These are phyloP conservation scores for Diaporthe humulicola DNA, from an alignment of 2,329 filamentous ascomycete genomes.

Conservation along the genomic window DNA sequence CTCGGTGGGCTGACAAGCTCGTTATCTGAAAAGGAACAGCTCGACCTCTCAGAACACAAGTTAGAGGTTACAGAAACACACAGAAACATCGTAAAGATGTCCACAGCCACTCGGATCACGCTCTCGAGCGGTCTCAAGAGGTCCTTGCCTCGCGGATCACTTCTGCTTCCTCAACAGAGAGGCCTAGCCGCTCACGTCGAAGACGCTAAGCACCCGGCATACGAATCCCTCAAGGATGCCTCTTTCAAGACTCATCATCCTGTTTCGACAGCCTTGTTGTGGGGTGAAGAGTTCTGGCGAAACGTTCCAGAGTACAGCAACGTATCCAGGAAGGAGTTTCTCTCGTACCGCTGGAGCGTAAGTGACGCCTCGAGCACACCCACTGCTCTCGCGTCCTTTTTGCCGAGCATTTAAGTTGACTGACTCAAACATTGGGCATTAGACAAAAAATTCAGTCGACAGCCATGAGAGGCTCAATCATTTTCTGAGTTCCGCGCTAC, in stretches of 20 bases:
- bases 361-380: constrained; percentile 44
- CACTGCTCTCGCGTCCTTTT: too few relatives aligned
- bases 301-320: constrained; percentile 63
- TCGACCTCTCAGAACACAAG: not conserved
- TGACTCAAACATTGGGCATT: not conserved
- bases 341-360: constrained; percentile 68
- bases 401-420: not conserved
- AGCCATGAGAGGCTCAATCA: constrained; percentile 58
- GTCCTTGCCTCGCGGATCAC: not conserved
- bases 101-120: not conserved
- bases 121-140: not conserved
- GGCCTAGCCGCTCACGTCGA: not conserved
- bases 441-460: constrained; percentile 60
- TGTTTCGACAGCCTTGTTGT: not conserved
- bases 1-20: not conserved
- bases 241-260: not conserved
- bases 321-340: constrained; percentile 61
- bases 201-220: not conserved
- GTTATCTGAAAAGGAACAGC: not conserved
- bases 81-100: not conserved
- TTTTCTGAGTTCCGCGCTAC: constrained; percentile 65
- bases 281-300: constrained; percentile 62
- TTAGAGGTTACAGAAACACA: too few relatives aligned
- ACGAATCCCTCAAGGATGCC: not conserved
- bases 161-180: constrained; percentile 3